Percentiles rank a stretch among this genome's conserved stretches.
Evolutionary conservation across 306 rosid species (phyloP).

Genomic region (Trifolium dubium): DNA sequence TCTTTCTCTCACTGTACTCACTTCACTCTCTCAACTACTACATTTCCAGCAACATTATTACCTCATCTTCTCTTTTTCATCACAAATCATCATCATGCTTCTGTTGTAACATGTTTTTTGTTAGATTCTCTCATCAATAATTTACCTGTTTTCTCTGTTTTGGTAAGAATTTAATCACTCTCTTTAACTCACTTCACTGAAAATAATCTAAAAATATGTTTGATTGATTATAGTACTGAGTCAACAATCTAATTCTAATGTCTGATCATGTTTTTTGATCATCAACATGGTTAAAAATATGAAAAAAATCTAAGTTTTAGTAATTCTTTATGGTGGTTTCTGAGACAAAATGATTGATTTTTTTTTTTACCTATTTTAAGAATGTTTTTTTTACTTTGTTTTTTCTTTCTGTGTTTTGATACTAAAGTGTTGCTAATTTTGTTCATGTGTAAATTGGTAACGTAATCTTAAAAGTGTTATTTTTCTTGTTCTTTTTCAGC

Average conservation of each 20-base stretch:
- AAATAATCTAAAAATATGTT: neutral
- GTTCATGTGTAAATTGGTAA: slow-evolving; percentile 20
- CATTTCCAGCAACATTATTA: slow-evolving; percentile 35
- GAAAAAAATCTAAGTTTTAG: neutral
- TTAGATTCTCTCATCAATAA: slow-evolving; percentile 29
- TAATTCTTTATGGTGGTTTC: neutral
- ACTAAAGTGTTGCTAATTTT: slow-evolving; percentile 21
- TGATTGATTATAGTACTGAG: neutral
- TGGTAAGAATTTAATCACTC: slow-evolving; percentile 31
- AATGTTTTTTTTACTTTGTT: neutral
- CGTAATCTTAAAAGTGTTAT: neutral
- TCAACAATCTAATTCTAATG: neutral
- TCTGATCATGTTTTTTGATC: slow-evolving; percentile 15
- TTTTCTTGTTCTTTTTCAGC: slow-evolving; percentile 15
- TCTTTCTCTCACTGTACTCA: slow-evolving; percentile 5
- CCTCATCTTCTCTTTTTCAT: slow-evolving; percentile 32
- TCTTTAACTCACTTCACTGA: neutral
- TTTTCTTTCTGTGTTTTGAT: neutral
- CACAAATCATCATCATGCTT: neutral
- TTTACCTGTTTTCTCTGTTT: slow-evolving; percentile 12
- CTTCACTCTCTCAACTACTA: slow-evolving; percentile 33
- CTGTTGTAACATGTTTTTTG: neutral
- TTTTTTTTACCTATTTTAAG: neutral
- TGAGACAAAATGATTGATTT: neutral
- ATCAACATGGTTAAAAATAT: neutral